These are phyloP conservation scores for Erodium texanum DNA, from an alignment of 441 rosid species.

Conservation along the genomic window DNA sequence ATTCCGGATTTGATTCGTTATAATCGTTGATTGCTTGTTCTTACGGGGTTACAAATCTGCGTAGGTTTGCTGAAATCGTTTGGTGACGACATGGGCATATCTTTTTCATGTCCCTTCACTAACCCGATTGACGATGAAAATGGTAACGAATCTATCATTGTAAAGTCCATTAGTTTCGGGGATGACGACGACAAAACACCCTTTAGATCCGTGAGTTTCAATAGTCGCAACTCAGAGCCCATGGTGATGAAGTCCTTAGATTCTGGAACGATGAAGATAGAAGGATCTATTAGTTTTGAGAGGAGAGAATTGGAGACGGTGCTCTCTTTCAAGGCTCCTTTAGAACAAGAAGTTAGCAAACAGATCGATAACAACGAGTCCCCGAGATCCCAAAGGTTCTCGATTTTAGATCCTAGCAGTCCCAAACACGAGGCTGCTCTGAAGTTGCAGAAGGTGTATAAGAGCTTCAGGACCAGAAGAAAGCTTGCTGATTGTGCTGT, in stretches of 20 bases:
- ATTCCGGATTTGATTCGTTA: too few species aligned
- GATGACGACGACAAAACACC: constrained; percentile 31
- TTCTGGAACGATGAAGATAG: constrained; percentile 52
- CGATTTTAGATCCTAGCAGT: constrained; percentile 18
- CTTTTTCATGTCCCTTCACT: background rate
- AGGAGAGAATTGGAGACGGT: constrained; percentile 44
- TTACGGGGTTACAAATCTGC: background rate
- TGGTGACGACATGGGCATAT: background rate
- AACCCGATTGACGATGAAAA: background rate
- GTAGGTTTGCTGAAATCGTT: background rate
- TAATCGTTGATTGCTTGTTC: too few species aligned
- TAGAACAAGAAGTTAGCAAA: constrained; percentile 10
- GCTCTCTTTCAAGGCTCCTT: constrained; percentile 35
- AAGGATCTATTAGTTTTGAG: constrained; percentile 64
- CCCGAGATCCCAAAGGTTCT: constrained; percentile 20
- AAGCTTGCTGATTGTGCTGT: constrained; percentile 93
- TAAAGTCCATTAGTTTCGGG: background rate
- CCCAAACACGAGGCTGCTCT: constrained; percentile 57
- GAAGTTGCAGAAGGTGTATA: constrained; percentile 76
- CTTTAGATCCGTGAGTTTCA: constrained; percentile 46
- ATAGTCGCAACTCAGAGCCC: constrained; percentile 35
- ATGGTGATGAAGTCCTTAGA: constrained; percentile 34
- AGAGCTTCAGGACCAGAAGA: constrained; percentile 83
- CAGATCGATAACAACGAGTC: constrained; percentile 17
- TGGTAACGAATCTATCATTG: background rate